Percentiles rank a stretch among this genome's conserved stretches.
These are phyloP conservation scores for Calonectria crousiana DNA, from an alignment of 2,329 filamentous ascomycete species.

Conservation along the genomic window DNA sequence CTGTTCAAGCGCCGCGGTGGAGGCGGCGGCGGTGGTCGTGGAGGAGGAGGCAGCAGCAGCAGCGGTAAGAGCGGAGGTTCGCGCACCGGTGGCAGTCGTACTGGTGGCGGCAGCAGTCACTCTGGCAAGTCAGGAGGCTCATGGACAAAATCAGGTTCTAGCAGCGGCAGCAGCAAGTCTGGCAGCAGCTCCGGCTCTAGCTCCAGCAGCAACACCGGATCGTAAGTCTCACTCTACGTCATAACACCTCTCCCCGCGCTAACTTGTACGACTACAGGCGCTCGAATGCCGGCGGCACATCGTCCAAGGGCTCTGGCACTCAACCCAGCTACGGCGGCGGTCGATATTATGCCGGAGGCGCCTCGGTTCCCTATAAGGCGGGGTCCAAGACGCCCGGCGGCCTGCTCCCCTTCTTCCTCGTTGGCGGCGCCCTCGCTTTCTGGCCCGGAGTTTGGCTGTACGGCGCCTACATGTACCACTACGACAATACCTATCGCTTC, in stretches of 20 bases:
- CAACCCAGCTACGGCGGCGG: conserved; percentile 71
- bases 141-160: conserved; percentile 23
- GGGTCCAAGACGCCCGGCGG: conserved; percentile 67
- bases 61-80: conserved; percentile 31
- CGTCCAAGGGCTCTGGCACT: conserved; percentile 69
- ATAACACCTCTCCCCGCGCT: background rate
- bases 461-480: conserved; percentile 71
- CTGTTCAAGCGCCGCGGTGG: conserved; percentile 73
- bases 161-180: conserved; percentile 27
- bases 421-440: conserved; percentile 63
- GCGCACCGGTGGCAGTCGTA: background rate
- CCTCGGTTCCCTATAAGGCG: conserved; percentile 69
- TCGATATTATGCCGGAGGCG: conserved; percentile 75
- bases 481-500: conserved; percentile 58
- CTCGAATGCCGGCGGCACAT: conserved; percentile 61
- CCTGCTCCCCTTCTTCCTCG: conserved; percentile 64
- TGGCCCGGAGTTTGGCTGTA: conserved; percentile 76
- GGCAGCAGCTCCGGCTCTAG: conserved; percentile 30
- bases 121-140: conserved; percentile 39
- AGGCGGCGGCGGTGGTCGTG: conserved; percentile 64
- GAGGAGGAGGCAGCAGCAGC: conserved; percentile 48
- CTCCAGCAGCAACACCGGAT: conserved; percentile 25
- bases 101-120: background rate
- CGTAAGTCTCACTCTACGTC: conserved; percentile 18
- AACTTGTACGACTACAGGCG: background rate